phyloP scores from a whole-genome alignment of 768 basidiomycete genomes.

The Dacryopinax primogenitus region DNA sequence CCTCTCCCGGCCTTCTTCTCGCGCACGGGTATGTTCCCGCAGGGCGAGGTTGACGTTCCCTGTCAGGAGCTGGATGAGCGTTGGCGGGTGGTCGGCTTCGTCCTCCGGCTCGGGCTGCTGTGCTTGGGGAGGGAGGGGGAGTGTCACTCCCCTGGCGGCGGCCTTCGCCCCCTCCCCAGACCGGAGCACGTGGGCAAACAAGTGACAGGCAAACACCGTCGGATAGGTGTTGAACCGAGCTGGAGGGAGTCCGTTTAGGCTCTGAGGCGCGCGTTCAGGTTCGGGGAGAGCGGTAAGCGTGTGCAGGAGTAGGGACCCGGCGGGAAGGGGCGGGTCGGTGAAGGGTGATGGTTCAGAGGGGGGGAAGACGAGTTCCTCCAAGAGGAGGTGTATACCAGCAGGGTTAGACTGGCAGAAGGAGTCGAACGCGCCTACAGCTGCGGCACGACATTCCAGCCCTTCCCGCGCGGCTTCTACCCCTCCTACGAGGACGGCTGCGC shows the following conservation, averaged over 20 bases:
- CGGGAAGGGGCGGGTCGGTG: slow-evolving; percentile 20
- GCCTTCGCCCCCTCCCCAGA: slow-evolving; percentile 35
- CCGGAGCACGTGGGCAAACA: slow-evolving; percentile 69
- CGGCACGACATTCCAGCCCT: slow-evolving; percentile 58
- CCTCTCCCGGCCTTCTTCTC: slow-evolving; percentile 42
- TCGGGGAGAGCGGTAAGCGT: slow-evolving; percentile 24
- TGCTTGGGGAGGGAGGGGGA: slow-evolving; percentile 42
- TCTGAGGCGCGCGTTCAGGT: not conserved
- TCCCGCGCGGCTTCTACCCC: slow-evolving; percentile 43
- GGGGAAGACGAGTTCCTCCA: slow-evolving; percentile 24
- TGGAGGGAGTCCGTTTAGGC: slow-evolving; percentile 4
- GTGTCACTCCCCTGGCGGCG: slow-evolving; percentile 28
- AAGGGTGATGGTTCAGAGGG: slow-evolving; percentile 16
- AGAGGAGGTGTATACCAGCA: slow-evolving; percentile 28
- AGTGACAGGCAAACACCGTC: slow-evolving; percentile 44
- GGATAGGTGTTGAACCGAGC: slow-evolving; percentile 2
- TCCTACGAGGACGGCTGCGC: slow-evolving; percentile 38
- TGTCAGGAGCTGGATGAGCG: slow-evolving; percentile 68
- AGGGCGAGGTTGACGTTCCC: slow-evolving; percentile 84
- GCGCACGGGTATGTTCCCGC: slow-evolving; percentile 55
- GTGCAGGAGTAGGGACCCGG: slow-evolving; percentile 29
- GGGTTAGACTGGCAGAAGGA: slow-evolving; percentile 38
- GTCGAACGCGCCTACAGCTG: slow-evolving; percentile 73
- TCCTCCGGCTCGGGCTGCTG: slow-evolving; percentile 42
- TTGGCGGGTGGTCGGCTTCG: slow-evolving; percentile 39